phyloP scores from a whole-genome alignment of 1,284 basidiomycete genomes.

The Papiliotrema fonsecae region DNA sequence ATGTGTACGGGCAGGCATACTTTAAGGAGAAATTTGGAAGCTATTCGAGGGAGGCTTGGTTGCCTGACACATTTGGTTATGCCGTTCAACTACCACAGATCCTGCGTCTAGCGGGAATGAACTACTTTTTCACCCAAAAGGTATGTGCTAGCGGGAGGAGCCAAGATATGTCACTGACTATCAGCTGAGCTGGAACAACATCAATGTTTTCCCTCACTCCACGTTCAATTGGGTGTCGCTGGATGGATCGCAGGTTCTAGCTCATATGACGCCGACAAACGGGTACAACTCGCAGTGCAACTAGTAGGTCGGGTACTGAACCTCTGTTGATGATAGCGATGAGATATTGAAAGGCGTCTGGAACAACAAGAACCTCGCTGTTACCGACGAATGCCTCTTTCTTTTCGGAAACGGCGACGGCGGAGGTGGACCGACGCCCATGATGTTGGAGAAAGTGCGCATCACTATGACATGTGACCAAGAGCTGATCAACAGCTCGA shows the following conservation, averaged over 20 bases:
- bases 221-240: constrained; percentile 95
- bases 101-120: constrained; percentile 76
- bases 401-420: constrained; percentile 91
- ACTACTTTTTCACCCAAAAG: constrained; percentile 95
- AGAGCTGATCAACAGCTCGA: constrained; percentile 26
- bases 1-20: constrained; percentile 81
- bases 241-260: constrained; percentile 56
- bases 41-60: constrained; percentile 50
- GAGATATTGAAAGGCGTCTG: constrained; percentile 52
- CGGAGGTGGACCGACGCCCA: constrained; percentile 49
- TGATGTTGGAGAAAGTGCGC: constrained; percentile 77
- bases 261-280: constrained; percentile 81
- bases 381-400: constrained; percentile 64
- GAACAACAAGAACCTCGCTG: constrained; percentile 87
- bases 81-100: constrained; percentile 82
- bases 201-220: constrained; percentile 80
- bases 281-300: constrained; percentile 16
- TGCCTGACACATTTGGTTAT: constrained; percentile 74
- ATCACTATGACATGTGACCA: constrained; percentile 78
- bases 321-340: not conserved
- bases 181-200: constrained; percentile 6
- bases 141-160: constrained; percentile 39
- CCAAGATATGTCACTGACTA: not conserved
- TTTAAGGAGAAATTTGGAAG: constrained; percentile 73
- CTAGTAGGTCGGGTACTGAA: constrained; percentile 64